A percentile compares a stretch with the other conserved stretches of the same genome.
Evolutionary conservation across 1,139 yeast genomes (phyloP).

Genomic region (Hyphopichia khmerensis): DNA sequence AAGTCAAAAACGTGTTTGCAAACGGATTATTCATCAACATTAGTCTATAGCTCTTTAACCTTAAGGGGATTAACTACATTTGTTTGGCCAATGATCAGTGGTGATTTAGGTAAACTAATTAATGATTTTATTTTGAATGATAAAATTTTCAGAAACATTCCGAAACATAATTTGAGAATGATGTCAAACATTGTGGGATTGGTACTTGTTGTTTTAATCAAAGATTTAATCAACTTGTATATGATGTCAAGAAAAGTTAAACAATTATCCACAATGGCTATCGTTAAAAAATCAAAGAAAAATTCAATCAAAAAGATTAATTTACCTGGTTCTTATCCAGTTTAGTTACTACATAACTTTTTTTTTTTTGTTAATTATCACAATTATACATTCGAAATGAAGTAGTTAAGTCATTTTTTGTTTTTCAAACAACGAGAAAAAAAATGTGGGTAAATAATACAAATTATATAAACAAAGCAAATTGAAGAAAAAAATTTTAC

Average conservation of each 20-base stretch:
- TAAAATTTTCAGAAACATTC: constrained; percentile 12
- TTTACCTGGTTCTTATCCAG: constrained; percentile 2
- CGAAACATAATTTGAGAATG: constrained; percentile 23
- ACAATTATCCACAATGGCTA: constrained; percentile 21
- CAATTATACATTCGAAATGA: neutral
- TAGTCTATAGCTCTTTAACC: constrained; percentile 24
- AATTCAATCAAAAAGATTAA: neutral
- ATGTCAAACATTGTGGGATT: constrained; percentile 36
- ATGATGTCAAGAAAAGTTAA: constrained; percentile 26
- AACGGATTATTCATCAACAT: constrained; percentile 34
- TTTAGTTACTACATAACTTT: neutral
- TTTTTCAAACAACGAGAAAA: neutral
- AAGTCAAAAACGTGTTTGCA: constrained; percentile 33
- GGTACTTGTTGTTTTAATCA: constrained; percentile 29
- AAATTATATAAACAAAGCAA: neutral
- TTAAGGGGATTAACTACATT: constrained; percentile 33
- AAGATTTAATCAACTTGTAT: constrained; percentile 34
- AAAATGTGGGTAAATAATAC: neutral
- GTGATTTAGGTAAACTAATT: constrained; percentile 31
- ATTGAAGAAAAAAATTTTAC: no score
- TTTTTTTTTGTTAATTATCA: neutral
- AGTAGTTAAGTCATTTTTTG: neutral
- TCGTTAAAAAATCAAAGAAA: constrained; percentile 8
- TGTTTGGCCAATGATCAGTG: constrained; percentile 41
- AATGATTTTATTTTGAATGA: constrained; percentile 11